These are phyloP conservation scores for Calonectria pauciramosa DNA, from an alignment of 2,329 filamentous ascomycete species.

Conservation along the genomic window DNA sequence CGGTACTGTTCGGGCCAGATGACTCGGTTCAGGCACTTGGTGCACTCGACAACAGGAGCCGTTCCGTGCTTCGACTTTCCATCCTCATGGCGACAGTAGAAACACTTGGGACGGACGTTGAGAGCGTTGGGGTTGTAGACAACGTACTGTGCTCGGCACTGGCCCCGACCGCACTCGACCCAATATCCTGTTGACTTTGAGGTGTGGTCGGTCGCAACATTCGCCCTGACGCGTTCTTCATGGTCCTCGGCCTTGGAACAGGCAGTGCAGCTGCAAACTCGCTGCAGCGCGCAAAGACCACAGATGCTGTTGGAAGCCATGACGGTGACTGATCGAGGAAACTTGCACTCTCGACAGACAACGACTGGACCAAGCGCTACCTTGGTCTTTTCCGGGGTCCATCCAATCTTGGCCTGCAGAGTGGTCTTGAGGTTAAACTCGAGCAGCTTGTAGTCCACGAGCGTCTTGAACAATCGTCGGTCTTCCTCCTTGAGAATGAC, in stretches of 20 bases:
- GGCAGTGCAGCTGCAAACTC: conserved; percentile 36
- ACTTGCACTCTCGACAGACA: conserved; percentile 56
- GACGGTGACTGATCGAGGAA: conserved; percentile 63
- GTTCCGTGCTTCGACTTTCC: conserved; percentile 23
- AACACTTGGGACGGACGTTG: conserved; percentile 62
- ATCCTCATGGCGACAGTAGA: conserved; percentile 58
- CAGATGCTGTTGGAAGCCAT: conserved; percentile 58
- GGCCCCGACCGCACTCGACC: conserved; percentile 60
- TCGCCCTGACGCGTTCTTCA: conserved; percentile 35
- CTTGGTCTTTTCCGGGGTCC: conserved; percentile 60
- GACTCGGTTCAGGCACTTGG: conserved; percentile 58
- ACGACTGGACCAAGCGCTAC: conserved; percentile 58
- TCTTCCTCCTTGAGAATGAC: conserved; percentile 54
- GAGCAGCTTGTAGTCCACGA: conserved; percentile 62
- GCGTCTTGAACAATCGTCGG: conserved; percentile 56
- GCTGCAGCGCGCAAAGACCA: conserved; percentile 54
- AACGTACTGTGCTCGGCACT: conserved; percentile 64
- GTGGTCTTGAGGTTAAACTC: conserved; percentile 61
- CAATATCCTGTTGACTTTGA: conserved; percentile 54
- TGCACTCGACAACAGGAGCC: conserved; percentile 61
- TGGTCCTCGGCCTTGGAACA: conserved; percentile 43
- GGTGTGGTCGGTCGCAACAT: conserved; percentile 50
- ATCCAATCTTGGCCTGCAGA: conserved; percentile 58
- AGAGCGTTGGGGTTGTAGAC: conserved; percentile 59
- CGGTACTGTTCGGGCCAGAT: conserved; percentile 63